Base-by-base conservation (phyloP, 2,329 filamentous ascomycete species). In the Pseudogymnoascus sp. region DNA sequence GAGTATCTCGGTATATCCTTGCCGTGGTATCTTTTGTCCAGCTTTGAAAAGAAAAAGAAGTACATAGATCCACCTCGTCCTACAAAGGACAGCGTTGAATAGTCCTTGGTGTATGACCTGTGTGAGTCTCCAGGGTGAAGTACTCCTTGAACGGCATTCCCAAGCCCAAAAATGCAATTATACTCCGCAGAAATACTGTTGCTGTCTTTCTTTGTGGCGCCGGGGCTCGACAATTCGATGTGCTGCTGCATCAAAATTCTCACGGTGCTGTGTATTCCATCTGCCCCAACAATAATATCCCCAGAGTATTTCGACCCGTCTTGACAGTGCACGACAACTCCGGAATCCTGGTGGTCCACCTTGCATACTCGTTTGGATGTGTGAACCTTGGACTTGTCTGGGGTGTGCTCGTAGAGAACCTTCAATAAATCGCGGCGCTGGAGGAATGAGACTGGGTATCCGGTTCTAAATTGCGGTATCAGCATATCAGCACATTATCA, bases 201-300 rank as follows among this genome's bases (percentile, higher is more conserved):
- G 37, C 59, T 59, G 42, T 66, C 63, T 7, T 65, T 62, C 19
- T 53, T 53, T 19, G 64, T 56, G 19, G 59, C 21, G 9, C 40
- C 61, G 7, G 53, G 29, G 13, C 60, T 61, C 31, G 50, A 31
- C 11, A 53, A 17, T 17, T 66, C 63, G 7, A 62, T 64, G 11
- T 61, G 35, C 29, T 62, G n/a, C 64, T 61, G 63, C 69, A 70
- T 71, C 17, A 59, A 59, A 13, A 33, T 19, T 9, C 68, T 63
- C 2, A 70, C 65, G 2, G 29, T 60, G 61, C 69, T 71, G 63
- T 69, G 68, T 13, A 70, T 61, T 9, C 70, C 70, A 64, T 72
- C 70, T 13, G 70, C 68, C 0, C 70, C 70, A 50, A 70, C 68
- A 15, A 72, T 59, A 13, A 72, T 61, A 50, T 70, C 67, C 2